Evolutionary conservation across 108 stramenopile species (phyloP).

Genomic region (Aureococcus anophagefferens): DNA sequence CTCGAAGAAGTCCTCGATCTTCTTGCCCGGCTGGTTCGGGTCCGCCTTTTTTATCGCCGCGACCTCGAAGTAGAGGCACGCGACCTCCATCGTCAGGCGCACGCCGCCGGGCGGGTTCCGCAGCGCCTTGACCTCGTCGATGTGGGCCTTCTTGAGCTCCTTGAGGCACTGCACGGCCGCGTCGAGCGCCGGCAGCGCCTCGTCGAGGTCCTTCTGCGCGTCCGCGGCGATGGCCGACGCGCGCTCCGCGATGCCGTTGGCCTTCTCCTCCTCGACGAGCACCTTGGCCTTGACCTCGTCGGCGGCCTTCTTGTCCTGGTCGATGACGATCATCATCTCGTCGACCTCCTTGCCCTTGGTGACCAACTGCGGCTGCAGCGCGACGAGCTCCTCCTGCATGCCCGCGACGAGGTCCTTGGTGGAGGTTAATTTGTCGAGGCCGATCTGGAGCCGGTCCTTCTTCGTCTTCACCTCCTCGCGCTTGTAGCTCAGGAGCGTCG

Average conservation of each 20-base stretch:
- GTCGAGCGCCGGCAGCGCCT: slow-evolving; percentile 48
- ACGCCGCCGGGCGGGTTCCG: slow-evolving; percentile 44
- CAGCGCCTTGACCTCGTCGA: slow-evolving; percentile 48
- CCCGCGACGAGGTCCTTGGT: slow-evolving; percentile 34
- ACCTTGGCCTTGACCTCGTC: slow-evolving; percentile 38
- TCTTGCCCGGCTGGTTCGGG: slow-evolving; percentile 36
- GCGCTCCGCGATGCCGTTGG: slow-evolving; percentile 29
- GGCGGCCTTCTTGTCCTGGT: slow-evolving; percentile 40
- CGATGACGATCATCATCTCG: slow-evolving; percentile 35
- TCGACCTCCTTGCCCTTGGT: slow-evolving; percentile 39
- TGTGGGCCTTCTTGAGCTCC: slow-evolving; percentile 46
- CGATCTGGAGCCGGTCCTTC: slow-evolving; percentile 40
- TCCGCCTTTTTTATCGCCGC: slow-evolving; percentile 46
- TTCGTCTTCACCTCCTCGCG: slow-evolving; percentile 41
- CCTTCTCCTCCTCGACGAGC: slow-evolving; percentile 38
- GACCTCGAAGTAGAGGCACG: slow-evolving; percentile 43
- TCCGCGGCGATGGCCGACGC: slow-evolving; percentile 51
- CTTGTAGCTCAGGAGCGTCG: slow-evolving; percentile 32
- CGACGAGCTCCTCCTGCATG: slow-evolving; percentile 42
- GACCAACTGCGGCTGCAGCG: slow-evolving; percentile 45
- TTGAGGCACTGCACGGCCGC: slow-evolving; percentile 44
- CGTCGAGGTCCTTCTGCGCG: slow-evolving; percentile 47
- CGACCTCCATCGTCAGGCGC: slow-evolving; percentile 45
- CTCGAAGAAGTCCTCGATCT: slow-evolving; percentile 43
- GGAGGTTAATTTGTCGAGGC: slow-evolving; percentile 41